Evolutionary conservation across 345 rosid genomes (phyloP), one percentile per base, ranked within the genome.

Genomic region (Lumnitzera littorea): DNA sequence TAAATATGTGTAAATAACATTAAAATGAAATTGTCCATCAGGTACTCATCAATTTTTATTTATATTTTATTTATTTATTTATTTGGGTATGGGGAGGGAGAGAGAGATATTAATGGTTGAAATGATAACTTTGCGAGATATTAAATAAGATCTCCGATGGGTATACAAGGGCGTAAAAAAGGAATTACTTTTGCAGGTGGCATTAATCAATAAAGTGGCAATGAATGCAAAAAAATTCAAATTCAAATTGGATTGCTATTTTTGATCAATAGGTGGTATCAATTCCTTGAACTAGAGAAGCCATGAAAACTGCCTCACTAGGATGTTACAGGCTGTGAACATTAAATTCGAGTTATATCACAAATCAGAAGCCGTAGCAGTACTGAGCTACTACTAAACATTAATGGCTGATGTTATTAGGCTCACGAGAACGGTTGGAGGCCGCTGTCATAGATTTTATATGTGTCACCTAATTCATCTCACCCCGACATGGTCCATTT

Each of bases 331-430:
- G 74, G 62, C 69, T 71, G 65, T 17, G 12, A 55, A 60, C 66
- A 63, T 59, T 72, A 53, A 72, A 72, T 62, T 36, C 43, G 43
- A 36, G 10, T 36, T 36, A 36, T 36, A 36, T 36, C 43, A 36
- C 7, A 7, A 36, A 36, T 9, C 43, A 36, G 43, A 36, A 36
- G 43, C 9, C 5, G 9, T 36, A 5, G 43, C 43, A 29, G 64
- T 25, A 31, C 63, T 52, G 61, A 55, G 65, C 60, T 61, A 12
- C 48, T 48, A 12, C 43, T 24, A 23, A 50, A 59, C 67, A 50
- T 71, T 71, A 57, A 71, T 64, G 66, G 25, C 36, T 24, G 69
- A 60, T 23, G 67, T 63, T 52, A 67, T 67, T 50, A 58, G 7
- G 43, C 25, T 23, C 58, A 60, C 36, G 64, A 61, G 53, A 62